phyloP scores from a whole-genome alignment of 495 filamentous ascomycete species.

The Letharia columbiana region DNA sequence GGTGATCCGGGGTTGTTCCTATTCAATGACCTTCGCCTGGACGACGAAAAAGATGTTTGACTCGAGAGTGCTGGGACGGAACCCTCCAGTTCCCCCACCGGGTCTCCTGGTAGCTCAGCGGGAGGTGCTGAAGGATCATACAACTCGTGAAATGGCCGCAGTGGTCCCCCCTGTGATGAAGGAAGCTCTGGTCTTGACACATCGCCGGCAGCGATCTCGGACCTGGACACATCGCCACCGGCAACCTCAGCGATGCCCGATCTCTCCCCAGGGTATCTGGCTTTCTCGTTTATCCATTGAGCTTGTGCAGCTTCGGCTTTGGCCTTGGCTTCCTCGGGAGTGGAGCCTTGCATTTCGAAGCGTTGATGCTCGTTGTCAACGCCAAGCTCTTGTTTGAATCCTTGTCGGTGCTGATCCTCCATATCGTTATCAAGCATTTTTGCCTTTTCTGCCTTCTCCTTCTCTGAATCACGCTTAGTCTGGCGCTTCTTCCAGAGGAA shows the following conservation, averaged over 20 bases:
- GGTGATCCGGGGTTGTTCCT: slow-evolving; percentile 6
- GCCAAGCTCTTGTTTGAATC: slow-evolving; percentile 25
- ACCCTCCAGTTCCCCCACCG: slow-evolving; percentile 8
- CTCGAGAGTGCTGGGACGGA: slow-evolving; percentile 1
- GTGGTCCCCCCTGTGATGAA: not conserved
- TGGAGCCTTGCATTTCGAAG: slow-evolving; percentile 22
- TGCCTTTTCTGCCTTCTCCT: slow-evolving; percentile 12
- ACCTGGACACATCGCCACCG: slow-evolving; percentile 8
- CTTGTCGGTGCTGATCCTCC: slow-evolving; percentile 16
- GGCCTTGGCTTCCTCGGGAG: slow-evolving; percentile 9
- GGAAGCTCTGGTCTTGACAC: slow-evolving; percentile 17
- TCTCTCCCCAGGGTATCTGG: slow-evolving; percentile 10
- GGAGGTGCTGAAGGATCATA: slow-evolving; percentile 19
- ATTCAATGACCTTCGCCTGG: not conserved
- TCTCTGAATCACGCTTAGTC: not conserved
- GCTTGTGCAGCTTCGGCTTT: slow-evolving; percentile 3
- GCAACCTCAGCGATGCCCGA: slow-evolving; percentile 12
- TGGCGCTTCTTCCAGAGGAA: slow-evolving; percentile 15
- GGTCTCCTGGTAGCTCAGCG: slow-evolving; percentile 13
- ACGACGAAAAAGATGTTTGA: not conserved
- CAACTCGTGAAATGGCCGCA: slow-evolving; percentile 18
- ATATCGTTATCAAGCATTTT: slow-evolving; percentile 24
- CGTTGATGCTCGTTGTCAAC: slow-evolving; percentile 18
- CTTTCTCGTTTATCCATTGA: slow-evolving; percentile 20
- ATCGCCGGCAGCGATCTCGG: slow-evolving; percentile 2